phyloP scores from a whole-genome alignment of 2,329 filamentous ascomycete species.

The Calonectria henricotiae region DNA sequence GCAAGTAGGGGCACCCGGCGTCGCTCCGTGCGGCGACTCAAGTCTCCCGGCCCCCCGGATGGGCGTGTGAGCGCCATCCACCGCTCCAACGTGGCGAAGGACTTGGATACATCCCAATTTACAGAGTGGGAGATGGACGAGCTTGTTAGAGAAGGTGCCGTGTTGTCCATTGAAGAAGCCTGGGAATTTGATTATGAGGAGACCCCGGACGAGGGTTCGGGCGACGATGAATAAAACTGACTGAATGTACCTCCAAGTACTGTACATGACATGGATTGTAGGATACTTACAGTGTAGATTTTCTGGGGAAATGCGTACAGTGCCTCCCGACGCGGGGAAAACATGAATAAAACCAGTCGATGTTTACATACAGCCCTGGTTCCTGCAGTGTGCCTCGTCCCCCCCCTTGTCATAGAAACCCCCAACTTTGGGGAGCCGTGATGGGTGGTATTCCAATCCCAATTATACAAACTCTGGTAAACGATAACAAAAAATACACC shows the following conservation, averaged over 20 bases:
- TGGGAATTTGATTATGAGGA: slow-evolving; percentile 59
- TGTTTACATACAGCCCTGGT: slow-evolving; percentile 4
- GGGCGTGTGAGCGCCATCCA: slow-evolving; percentile 44
- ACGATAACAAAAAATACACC: background rate
- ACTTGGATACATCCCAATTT: slow-evolving; percentile 53
- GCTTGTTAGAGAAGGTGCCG: slow-evolving; percentile 50
- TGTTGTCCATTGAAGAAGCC: slow-evolving; percentile 55
- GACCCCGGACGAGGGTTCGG: slow-evolving; percentile 26
- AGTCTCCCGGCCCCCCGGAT: slow-evolving; percentile 38
- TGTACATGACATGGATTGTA: slow-evolving; percentile 20
- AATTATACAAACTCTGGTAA: background rate
- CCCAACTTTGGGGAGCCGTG: slow-evolving; percentile 17
- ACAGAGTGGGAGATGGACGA: slow-evolving; percentile 41
- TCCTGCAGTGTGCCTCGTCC: background rate
- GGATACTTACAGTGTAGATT: slow-evolving; percentile 20
- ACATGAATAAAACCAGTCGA: slow-evolving; percentile 18
- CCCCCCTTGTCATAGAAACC: slow-evolving; percentile 11
- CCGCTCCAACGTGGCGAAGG: slow-evolving; percentile 49
- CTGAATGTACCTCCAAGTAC: background rate
- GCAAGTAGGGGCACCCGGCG: slow-evolving; percentile 49
- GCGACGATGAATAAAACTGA: slow-evolving; percentile 10
- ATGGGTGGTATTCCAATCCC: slow-evolving; percentile 24
- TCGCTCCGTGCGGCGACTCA: slow-evolving; percentile 52
- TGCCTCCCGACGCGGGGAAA: slow-evolving; percentile 18
- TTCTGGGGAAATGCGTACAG: slow-evolving; percentile 11